Percentiles rank a stretch among this genome's conserved stretches.
Evolutionary conservation across 768 basidiomycete genomes (phyloP).

Genomic region (Boletus sensibilis): DNA sequence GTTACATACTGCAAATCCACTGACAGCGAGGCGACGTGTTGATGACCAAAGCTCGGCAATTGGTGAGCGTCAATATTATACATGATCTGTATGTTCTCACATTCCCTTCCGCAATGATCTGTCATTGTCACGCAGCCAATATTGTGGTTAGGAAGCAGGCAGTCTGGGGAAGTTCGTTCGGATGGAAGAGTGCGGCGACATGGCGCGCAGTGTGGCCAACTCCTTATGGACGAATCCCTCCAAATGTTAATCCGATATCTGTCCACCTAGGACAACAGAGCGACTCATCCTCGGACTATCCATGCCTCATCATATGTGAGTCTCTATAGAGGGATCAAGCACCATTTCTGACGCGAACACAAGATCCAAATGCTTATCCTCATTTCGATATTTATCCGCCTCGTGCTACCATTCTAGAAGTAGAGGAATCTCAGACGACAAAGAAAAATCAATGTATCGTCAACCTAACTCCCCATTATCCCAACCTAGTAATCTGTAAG

Average conservation of each 20-base stretch:
- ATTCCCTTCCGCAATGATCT: constrained; percentile 50
- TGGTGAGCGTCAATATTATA: constrained; percentile 1
- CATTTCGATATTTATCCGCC: constrained; percentile 40
- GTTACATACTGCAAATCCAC: constrained; percentile 2
- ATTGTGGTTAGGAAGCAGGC: constrained; percentile 42
- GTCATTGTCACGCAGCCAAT: constrained; percentile 45
- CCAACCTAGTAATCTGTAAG: constrained; percentile 39
- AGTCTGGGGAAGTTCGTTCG: constrained; percentile 33
- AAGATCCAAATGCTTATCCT: constrained; percentile 44
- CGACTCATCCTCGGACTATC: constrained; percentile 20
- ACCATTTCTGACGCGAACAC: constrained; percentile 21
- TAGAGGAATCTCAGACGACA: background rate
- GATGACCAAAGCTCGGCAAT: background rate
- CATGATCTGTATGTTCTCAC: background rate
- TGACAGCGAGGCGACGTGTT: background rate
- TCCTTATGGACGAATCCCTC: background rate
- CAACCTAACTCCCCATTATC: constrained; percentile 29
- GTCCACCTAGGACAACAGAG: constrained; percentile 3
- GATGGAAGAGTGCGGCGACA: constrained; percentile 15
- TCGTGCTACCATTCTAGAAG: background rate
- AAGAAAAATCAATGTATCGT: background rate
- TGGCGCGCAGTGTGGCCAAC: constrained; percentile 23
- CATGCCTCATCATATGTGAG: constrained; percentile 31
- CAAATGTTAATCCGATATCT: background rate
- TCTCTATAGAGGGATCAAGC: background rate